These are phyloP conservation scores for Pseudognaphalium luteoalbum DNA, from an alignment of 129 eudicot genomes.

Conservation along the genomic window DNA sequence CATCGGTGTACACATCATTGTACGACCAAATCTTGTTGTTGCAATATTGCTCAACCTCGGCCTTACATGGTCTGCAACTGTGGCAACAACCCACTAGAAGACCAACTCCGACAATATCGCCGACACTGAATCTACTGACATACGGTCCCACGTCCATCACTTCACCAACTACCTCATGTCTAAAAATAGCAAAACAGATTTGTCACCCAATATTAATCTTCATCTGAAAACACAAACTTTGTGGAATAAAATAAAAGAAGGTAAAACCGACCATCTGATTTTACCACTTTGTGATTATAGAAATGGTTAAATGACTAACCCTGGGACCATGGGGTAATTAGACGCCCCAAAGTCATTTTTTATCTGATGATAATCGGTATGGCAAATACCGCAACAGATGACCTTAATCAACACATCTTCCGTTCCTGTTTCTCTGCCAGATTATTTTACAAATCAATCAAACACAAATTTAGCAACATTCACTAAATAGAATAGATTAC, in stretches of 20 bases:
- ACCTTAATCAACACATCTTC: constrained; percentile 81
- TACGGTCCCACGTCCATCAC: constrained; percentile 85
- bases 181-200: too few relatives aligned
- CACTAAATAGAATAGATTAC: background rate
- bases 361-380: constrained; percentile 80
- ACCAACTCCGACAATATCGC: constrained; percentile 87
- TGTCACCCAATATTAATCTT: too few relatives aligned
- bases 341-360: constrained; percentile 92
- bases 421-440: constrained; percentile 64
- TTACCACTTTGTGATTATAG: too few relatives aligned
- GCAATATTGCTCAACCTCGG: constrained; percentile 88
- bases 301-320: constrained; percentile 34
- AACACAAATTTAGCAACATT: background rate
- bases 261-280: too few relatives aligned
- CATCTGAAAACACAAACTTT: too few relatives aligned
- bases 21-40: constrained; percentile 91
- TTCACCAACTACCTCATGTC: constrained; percentile 83
- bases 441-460: background rate
- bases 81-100: constrained; percentile 72
- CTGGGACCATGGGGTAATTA: constrained; percentile 98
- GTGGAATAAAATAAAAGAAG: too few relatives aligned
- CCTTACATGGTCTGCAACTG: constrained; percentile 58
- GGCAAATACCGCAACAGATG: constrained; percentile 82
- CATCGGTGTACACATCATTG: constrained; percentile 90
- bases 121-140: constrained; percentile 64